Evolutionary conservation across 306 rosid genomes (phyloP).

Genomic region (Dryas drummondii): DNA sequence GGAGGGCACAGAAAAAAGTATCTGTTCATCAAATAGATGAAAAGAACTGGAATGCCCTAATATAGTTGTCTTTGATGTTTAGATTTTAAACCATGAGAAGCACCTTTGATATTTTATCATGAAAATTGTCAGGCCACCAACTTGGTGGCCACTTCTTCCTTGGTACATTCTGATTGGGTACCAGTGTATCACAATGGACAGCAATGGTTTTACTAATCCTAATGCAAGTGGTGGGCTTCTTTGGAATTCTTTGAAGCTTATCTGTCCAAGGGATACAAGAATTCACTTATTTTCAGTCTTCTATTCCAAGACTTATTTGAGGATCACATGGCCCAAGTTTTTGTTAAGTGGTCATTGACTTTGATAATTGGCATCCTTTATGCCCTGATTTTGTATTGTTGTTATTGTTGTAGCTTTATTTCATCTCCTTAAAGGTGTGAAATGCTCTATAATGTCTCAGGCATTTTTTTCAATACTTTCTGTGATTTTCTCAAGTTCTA

Average conservation of each 20-base stretch:
- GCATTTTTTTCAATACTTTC: neutral
- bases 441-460: neutral
- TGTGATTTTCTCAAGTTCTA: neutral
- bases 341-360: neutral
- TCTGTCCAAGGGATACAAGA: neutral
- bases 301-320: neutral
- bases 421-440: neutral
- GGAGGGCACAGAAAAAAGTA: neutral
- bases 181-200: neutral
- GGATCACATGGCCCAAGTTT: neutral
- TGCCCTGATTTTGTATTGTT: neutral
- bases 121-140: neutral
- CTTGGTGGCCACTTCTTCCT: neutral
- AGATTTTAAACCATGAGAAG: neutral
- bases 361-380: neutral
- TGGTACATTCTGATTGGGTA: neutral
- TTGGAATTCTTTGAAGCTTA: neutral
- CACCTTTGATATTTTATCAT: neutral
- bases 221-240: neutral
- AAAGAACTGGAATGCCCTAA: neutral
- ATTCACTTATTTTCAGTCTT: neutral
- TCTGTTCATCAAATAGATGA: neutral
- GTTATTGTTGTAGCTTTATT: neutral
- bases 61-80: neutral
- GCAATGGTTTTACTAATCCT: neutral